These are phyloP conservation scores for Miscanthus sacchariflorus DNA, from an alignment of 202 grass and related monocot species.

Conservation along the genomic window DNA sequence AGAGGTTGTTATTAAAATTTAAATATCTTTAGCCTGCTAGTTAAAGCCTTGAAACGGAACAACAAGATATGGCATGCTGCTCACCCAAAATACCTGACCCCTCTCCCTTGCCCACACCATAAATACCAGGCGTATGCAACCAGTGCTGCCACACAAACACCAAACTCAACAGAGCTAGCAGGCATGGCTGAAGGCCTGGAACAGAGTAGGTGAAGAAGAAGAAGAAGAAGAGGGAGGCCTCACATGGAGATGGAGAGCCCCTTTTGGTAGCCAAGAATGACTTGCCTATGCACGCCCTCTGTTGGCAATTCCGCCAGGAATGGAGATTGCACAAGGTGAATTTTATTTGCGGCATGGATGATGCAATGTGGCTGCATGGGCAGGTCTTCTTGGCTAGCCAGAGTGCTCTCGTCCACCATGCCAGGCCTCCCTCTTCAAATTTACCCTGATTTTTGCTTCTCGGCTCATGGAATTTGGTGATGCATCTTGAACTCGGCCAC, in stretches of 20 bases:
- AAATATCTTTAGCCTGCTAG: too few species aligned
- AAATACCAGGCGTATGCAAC: constrained; percentile 40
- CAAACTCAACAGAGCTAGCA: not conserved
- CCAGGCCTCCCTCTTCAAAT: constrained; percentile 47
- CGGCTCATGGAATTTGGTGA: constrained; percentile 2
- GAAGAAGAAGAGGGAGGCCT: constrained; percentile 44
- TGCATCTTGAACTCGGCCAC: not conserved
- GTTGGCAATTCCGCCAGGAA: constrained; percentile 22
- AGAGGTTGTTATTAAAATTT: not conserved
- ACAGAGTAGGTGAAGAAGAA: not conserved
- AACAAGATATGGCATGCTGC: not conserved
- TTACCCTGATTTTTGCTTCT: not conserved
- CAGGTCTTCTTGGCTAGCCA: constrained; percentile 56
- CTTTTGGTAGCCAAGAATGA: constrained; percentile 66
- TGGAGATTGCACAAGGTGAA: not conserved
- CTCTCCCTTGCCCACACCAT: constrained; percentile 38
- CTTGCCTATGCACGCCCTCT: constrained; percentile 58
- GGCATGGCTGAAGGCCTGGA: not conserved
- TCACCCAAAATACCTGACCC: not conserved
- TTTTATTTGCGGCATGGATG: constrained; percentile 20
- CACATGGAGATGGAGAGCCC: constrained; percentile 59
- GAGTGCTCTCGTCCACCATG: constrained; percentile 66
- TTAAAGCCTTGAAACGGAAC: not conserved
- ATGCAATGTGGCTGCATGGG: constrained; percentile 52
- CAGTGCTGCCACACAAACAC: constrained; percentile 15